Conservation (phyloP, 495 filamentous ascomycete species). For the Podospora anserina region DNA sequence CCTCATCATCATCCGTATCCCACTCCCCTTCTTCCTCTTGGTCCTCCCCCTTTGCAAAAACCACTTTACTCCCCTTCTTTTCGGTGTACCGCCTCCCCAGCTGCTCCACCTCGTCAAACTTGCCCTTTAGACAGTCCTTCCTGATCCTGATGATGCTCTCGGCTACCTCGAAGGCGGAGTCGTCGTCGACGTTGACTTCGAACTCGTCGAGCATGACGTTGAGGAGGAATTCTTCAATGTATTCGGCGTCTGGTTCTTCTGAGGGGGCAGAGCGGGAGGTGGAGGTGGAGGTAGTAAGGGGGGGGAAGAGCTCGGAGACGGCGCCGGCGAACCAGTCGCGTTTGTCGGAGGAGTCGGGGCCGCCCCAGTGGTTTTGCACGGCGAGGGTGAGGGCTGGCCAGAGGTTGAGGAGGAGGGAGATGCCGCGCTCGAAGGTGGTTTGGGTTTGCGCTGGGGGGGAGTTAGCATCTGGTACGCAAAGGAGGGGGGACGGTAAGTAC, state of each 20-base stretch:
- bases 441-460: constrained; percentile 61
- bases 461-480: background rate
- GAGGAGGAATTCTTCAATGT: constrained; percentile 76
- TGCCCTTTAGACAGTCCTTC: constrained; percentile 56
- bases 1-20: constrained; percentile 49
- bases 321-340: constrained; percentile 94
- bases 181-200: constrained; percentile 86
- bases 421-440: constrained; percentile 71
- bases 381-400: constrained; percentile 88
- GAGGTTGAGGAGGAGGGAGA: constrained; percentile 72
- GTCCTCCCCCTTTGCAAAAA: constrained; percentile 60
- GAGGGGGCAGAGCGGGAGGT: background rate
- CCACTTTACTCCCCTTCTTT: constrained; percentile 51
- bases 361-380: constrained; percentile 84
- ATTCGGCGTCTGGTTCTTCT: constrained; percentile 70
- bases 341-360: constrained; percentile 78
- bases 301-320: constrained; percentile 72
- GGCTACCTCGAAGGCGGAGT: constrained; percentile 71
- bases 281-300: background rate
- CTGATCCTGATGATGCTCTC: constrained; percentile 65
- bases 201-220: constrained; percentile 96
- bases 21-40: constrained; percentile 60
- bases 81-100: constrained; percentile 65
- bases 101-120: constrained; percentile 64
- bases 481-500: constrained; percentile 6